These are phyloP conservation scores for Aspergillus felis DNA, from an alignment of 2,329 filamentous ascomycete genomes.

Conservation along the genomic window DNA sequence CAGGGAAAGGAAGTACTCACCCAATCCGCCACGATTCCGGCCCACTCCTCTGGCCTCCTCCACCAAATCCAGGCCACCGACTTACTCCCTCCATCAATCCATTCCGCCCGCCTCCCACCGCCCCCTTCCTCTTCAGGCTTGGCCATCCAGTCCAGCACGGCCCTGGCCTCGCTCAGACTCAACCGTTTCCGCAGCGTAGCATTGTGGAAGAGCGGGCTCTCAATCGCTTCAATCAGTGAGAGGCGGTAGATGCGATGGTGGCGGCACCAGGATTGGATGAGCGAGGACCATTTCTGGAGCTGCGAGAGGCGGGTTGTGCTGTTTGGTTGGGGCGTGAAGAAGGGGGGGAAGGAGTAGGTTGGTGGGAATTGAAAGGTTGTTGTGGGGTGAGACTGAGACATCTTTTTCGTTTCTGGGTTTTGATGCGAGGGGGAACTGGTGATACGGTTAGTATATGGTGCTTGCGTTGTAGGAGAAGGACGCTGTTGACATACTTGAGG, in stretches of 20 bases:
- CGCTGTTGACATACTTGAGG: background rate
- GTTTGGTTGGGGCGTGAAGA: conserved; percentile 48
- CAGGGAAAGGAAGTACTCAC: conserved; percentile 37
- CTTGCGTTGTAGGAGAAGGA: too few species aligned
- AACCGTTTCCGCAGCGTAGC: conserved; percentile 42
- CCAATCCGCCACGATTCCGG: conserved; percentile 70
- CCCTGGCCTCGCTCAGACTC: conserved; percentile 49
- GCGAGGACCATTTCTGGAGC: conserved; percentile 78
- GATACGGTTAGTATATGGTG: background rate
- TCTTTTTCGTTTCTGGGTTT: background rate
- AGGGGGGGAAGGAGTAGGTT: conserved; percentile 51
- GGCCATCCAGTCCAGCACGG: conserved; percentile 55
- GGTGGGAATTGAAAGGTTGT: conserved; percentile 38
- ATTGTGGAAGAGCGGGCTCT: conserved; percentile 57
- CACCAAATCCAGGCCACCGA: conserved; percentile 74
- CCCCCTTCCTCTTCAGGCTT: conserved; percentile 39
- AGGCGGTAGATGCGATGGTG: conserved; percentile 74
- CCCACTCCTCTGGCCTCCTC: conserved; percentile 89
- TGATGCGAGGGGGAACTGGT: background rate
- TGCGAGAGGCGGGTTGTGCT: conserved; percentile 42
- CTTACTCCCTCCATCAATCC: conserved; percentile 50
- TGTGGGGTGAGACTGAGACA: background rate
- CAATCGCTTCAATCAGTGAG: conserved; percentile 58
- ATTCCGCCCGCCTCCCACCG: conserved; percentile 56
- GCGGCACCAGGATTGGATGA: conserved; percentile 80